These are phyloP conservation scores for Sporothrix humicola DNA, from an alignment of 2,329 filamentous ascomycete genomes.

Conservation along the genomic window DNA sequence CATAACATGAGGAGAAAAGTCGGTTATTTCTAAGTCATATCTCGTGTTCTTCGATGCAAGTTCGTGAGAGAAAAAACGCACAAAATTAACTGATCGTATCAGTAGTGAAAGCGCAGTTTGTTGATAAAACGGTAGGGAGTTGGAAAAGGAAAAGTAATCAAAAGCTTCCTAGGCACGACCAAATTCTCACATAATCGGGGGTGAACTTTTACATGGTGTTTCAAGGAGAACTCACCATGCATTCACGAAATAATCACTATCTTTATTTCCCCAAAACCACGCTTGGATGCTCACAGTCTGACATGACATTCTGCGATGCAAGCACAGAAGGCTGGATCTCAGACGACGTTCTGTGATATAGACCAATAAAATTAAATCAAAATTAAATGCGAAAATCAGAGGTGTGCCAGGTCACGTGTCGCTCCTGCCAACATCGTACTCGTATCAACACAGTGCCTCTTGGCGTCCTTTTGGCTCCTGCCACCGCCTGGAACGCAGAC, in stretches of 20 bases:
- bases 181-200: neutral
- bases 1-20: no score
- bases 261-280: neutral
- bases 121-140: neutral
- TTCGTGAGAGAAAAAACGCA: no score
- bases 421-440: neutral
- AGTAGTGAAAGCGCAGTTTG: neutral
- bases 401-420: neutral
- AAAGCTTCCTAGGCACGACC: neutral
- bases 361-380: conserved; percentile 9
- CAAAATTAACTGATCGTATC: neutral
- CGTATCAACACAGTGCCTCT: conserved; percentile 18
- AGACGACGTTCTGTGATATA: neutral
- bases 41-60: no score
- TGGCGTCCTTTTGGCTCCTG: neutral
- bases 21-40: no score
- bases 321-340: neutral
- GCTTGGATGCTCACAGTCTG: conserved; percentile 5
- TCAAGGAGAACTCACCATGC: no score
- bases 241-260: no score
- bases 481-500: neutral
- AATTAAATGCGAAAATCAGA: neutral
- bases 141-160: neutral
- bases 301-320: neutral
- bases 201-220: no score